Evolutionary conservation across 2,329 filamentous ascomycete species (phyloP), one percentile per base, ranked within the genome.

Genomic region (Nemania sp.): DNA sequence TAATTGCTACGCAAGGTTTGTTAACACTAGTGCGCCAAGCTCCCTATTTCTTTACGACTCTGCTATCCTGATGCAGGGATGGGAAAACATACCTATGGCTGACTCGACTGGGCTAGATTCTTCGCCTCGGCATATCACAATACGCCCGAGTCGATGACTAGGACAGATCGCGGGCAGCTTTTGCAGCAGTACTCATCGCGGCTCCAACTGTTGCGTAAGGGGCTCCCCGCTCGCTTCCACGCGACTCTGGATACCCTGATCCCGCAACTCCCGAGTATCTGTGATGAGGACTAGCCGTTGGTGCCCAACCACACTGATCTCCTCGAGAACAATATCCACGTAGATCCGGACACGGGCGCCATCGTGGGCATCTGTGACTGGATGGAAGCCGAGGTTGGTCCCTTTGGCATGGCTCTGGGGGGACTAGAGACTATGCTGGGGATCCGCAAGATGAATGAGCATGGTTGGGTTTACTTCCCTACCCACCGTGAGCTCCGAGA

Each of bases 281-380:
- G 56, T 52, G 64, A 35, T 10, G 47, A 65, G 15, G 49, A 65
- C 57, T 73, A 65, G 67, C 71, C 67, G 18, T 22, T 66, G 38
- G 64, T 68, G 55, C 67, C 60, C 26, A 64, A 73, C 29, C 67
- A 73, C 35, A 66, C 43, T 26, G 67, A 73, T 45, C 67, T 71
- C 47, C 49, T 73, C 8, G 71, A 73, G 60, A 73, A 71, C 60
- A 73, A 73, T 52, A 73, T 71, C 52, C 69, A 73, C 55, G 69
- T 73, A 27, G 62, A 70, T 52, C 49, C 43, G 20, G 43, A 51
- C 27, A 72, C 69, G 2, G 71, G 71, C 26, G 29, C 27, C 11
- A 64, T 73, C 47, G 55, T 49, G 41, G 69, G 71, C 13, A 66
- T 73, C 58, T 68, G 62, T 43, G 71, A 72, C 65, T 73, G 67